Conservation (phyloP, 225 moss, liverwort and hornwort species). For the Asterella californica region DNA sequence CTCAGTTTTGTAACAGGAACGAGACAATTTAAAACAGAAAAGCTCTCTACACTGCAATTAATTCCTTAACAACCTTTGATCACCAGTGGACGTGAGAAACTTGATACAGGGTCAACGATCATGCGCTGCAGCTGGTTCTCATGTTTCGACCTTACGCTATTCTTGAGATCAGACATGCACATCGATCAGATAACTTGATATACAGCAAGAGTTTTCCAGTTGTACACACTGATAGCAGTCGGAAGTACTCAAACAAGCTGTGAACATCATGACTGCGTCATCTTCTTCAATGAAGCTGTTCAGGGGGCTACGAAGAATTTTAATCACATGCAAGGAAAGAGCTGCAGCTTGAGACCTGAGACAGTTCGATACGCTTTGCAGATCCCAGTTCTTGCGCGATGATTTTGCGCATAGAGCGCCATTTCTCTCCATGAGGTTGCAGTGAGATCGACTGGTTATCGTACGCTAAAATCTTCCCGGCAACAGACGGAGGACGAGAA, state of each 20-base stretch:
- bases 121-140: not conserved
- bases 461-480: not conserved
- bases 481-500: slow-evolving; percentile 24
- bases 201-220: too few species aligned
- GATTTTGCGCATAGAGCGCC: not conserved
- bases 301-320: not conserved
- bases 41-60: too few species aligned
- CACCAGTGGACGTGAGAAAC: too few species aligned
- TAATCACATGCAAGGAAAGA: not conserved
- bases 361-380: not conserved
- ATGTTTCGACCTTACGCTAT: not conserved
- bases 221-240: not conserved
- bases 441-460: not conserved
- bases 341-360: slow-evolving; percentile 1
- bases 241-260: too few species aligned
- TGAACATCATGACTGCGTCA: not conserved
- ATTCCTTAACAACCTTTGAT: too few species aligned
- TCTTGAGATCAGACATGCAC: not conserved
- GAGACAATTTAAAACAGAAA: not conserved
- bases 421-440: not conserved
- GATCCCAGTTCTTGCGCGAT: not conserved
- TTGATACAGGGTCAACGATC: too few species aligned
- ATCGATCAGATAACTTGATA: not conserved
- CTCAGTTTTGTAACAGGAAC: too few species aligned
- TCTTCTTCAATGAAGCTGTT: not conserved